Evolutionary conservation across 2,329 filamentous ascomycete genomes (phyloP).

Genomic region (Furcasterigmium sp.): DNA sequence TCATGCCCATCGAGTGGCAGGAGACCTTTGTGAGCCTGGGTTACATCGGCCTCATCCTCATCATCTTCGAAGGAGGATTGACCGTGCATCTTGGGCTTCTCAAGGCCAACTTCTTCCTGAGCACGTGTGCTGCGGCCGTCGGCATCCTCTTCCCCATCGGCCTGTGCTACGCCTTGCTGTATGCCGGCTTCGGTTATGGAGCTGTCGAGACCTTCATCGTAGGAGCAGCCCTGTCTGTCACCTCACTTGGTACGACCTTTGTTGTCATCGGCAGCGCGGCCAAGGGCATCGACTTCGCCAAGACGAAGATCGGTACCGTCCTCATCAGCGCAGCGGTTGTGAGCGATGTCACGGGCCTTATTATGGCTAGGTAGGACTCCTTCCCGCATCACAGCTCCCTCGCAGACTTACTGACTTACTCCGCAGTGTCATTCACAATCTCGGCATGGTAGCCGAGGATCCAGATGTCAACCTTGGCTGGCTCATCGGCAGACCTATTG

Average conservation of each 20-base stretch:
- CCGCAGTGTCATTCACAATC: slow-evolving; percentile 15
- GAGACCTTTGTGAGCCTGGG: slow-evolving; percentile 39
- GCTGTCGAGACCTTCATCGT: slow-evolving; percentile 15
- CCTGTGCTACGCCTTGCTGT: slow-evolving; percentile 35
- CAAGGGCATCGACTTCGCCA: slow-evolving; percentile 29
- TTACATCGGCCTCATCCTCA: slow-evolving; percentile 42
- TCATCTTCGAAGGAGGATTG: slow-evolving; percentile 46
- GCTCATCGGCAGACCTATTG: slow-evolving; percentile 29
- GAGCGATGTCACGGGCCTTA: slow-evolving; percentile 38
- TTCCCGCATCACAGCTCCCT: not conserved
- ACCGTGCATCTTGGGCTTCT: slow-evolving; percentile 39
- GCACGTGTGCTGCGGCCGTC: slow-evolving; percentile 32
- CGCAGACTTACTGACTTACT: not conserved
- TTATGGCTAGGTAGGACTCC: slow-evolving; percentile 23
- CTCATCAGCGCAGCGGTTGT: slow-evolving; percentile 40
- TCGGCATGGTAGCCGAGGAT: slow-evolving; percentile 12
- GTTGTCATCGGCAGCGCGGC: slow-evolving; percentile 23
- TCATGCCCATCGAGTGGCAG: slow-evolving; percentile 35
- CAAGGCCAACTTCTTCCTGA: slow-evolving; percentile 36
- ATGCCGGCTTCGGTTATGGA: slow-evolving; percentile 34
- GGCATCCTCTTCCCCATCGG: slow-evolving; percentile 41
- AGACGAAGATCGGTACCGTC: slow-evolving; percentile 36
- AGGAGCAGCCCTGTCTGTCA: slow-evolving; percentile 24
- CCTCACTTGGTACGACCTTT: slow-evolving; percentile 27
- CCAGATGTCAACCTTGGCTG: slow-evolving; percentile 24